Evolutionary conservation across 2,329 filamentous ascomycete species (phyloP), one percentile per base, ranked within the genome.

Genomic region (Arthroderma uncinatum): DNA sequence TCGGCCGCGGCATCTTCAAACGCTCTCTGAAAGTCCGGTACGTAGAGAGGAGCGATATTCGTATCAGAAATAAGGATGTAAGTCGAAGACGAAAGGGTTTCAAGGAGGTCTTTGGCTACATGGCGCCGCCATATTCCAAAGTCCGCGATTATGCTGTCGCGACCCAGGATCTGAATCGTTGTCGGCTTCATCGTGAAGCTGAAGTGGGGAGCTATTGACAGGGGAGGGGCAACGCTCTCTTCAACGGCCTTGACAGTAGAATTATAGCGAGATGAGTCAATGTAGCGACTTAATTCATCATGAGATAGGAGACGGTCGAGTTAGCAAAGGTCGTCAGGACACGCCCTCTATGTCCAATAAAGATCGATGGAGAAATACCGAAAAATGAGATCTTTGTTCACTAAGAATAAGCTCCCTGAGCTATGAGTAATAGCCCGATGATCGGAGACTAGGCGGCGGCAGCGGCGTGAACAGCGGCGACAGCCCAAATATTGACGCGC

Each of bases 1-100:
- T 67, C 74, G 48, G 77, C 73, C 23, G 72, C 68, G 56, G 72
- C 74, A 57, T 71, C 64, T 54, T 82, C 73, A 73, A 93, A 92
- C 62, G 78, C 76, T 60, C 80, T 74, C 68, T 83, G 74, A 72
- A 98, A 96, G 28, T 76, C 69, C n/a, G 88, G 83, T 0, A 90
- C 84, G 72, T 97, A 97, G 65, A 85, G 80, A 21, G 85, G 79
- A 60, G 81, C 82, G 60, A 98, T 82, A 69, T 97, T 97, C 48
- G 91, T 95, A 74, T 98, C 93, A 71, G 93, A 97, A 67, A 98
- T 88, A 60, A 98, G 84, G 58, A 97, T 86, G 71, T 97, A 98
- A 60, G 92, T 97, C 16, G 90, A 94, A 19, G 91, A 93, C 54
- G 81, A 73, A 60, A 93, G 78, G 69, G 86, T 87, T 57, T 79